Conservation (phyloP, 495 filamentous ascomycete genomes). For the Podospora australis region DNA sequence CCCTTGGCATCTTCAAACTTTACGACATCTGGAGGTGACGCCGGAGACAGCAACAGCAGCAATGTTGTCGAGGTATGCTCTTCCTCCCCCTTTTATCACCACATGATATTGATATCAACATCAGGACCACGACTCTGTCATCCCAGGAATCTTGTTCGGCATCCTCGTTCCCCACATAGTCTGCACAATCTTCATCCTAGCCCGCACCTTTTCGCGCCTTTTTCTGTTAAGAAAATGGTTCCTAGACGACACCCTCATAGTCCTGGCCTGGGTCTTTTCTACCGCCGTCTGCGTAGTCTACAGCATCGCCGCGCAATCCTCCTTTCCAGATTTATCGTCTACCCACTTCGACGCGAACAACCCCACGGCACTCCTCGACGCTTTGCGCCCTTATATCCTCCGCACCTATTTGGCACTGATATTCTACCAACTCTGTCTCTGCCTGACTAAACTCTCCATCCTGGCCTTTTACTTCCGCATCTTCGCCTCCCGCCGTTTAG, state of each 20-base stretch:
- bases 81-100: not conserved
- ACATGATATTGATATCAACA: not conserved
- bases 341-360: not conserved
- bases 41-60: not conserved
- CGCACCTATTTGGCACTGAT: slow-evolving; percentile 23
- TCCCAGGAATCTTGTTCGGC: slow-evolving; percentile 23
- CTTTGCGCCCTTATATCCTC: not conserved
- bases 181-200: slow-evolving; percentile 23
- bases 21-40: not conserved
- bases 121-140: not conserved
- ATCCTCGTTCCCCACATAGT: slow-evolving; percentile 25
- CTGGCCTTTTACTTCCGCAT: slow-evolving; percentile 37
- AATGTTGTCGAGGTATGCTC: not conserved
- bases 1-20: slow-evolving; percentile 12
- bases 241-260: slow-evolving; percentile 25
- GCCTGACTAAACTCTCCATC: slow-evolving; percentile 35
- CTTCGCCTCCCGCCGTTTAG: slow-evolving; percentile 14
- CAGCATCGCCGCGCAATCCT: slow-evolving; percentile 15
- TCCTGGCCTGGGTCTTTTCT: slow-evolving; percentile 21
- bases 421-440: slow-evolving; percentile 32
- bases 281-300: slow-evolving; percentile 25
- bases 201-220: slow-evolving; percentile 22
- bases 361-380: not conserved
- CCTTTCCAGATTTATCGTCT: not conserved
- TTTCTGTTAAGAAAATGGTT: slow-evolving; percentile 26